Evolutionary conservation across 2,329 filamentous ascomycete genomes (phyloP).

Genomic region (Phialemoniopsis sp.): DNA sequence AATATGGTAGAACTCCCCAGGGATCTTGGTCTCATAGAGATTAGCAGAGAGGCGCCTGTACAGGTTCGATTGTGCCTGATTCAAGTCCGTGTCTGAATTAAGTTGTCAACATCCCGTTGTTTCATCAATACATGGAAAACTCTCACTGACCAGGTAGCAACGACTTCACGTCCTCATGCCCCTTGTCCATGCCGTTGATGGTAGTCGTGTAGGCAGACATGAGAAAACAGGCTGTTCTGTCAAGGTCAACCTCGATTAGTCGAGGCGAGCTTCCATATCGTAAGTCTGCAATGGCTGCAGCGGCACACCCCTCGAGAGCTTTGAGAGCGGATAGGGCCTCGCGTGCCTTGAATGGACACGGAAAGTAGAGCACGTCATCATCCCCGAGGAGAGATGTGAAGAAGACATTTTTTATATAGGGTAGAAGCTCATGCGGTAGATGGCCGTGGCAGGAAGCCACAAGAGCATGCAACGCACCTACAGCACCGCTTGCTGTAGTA

Average conservation of each 20-base stretch:
- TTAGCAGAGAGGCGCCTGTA: slow-evolving; percentile 73
- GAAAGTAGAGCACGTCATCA: slow-evolving; percentile 24
- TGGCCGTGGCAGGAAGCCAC: too few species aligned
- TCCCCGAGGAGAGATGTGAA: too few species aligned
- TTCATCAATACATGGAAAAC: slow-evolving; percentile 21
- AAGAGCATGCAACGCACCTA: too few species aligned
- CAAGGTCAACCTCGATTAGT: slow-evolving; percentile 44
- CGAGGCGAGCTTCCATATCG: slow-evolving; percentile 35
- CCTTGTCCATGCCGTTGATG: slow-evolving; percentile 46
- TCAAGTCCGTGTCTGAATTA: slow-evolving; percentile 63
- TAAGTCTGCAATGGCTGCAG: slow-evolving; percentile 53
- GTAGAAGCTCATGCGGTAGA: too few species aligned
- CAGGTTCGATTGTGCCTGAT: slow-evolving; percentile 64
- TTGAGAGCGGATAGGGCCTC: slow-evolving; percentile 44
- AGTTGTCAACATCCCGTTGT: slow-evolving; percentile 2
- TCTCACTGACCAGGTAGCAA: slow-evolving; percentile 23
- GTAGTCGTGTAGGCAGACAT: slow-evolving; percentile 55
- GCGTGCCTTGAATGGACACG: slow-evolving; percentile 34
- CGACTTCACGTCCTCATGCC: slow-evolving; percentile 36
- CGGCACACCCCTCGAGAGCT: slow-evolving; percentile 53
- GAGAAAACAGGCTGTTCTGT: slow-evolving; percentile 47
- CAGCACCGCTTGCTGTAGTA: too few species aligned
- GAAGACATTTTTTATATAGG: too few species aligned
- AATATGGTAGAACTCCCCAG: slow-evolving; percentile 69
- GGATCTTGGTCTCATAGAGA: slow-evolving; percentile 63